Percentiles rank a stretch among this genome's conserved stretches.
Conservation (phyloP, 129 eudicot genomes). For the Apium graveolens region DNA sequence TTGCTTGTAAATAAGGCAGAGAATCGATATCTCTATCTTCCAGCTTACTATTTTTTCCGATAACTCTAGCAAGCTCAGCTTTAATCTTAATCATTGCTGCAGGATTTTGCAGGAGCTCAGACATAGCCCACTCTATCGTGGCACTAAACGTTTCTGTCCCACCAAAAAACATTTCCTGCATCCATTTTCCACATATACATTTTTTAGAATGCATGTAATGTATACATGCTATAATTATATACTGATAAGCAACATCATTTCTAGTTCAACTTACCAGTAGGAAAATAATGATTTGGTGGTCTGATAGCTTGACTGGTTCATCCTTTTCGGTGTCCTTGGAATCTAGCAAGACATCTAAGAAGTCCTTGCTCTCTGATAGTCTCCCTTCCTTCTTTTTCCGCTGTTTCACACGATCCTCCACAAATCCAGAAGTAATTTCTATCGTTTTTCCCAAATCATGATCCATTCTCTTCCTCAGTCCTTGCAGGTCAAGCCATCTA, state of each 20-base stretch:
- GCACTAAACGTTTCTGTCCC: neutral
- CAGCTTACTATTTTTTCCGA: neutral
- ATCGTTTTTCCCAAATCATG: neutral
- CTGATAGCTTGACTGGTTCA: constrained; percentile 6
- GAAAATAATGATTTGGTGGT: neutral
- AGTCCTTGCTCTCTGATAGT: neutral
- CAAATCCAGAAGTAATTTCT: constrained; percentile 5
- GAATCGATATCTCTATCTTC: neutral
- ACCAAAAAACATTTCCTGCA: constrained; percentile 4
- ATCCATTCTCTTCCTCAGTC: constrained; percentile 4
- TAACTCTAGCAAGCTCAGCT: neutral
- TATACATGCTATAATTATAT: neutral
- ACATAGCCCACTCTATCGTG: constrained; percentile 4
- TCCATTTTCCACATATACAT: neutral
- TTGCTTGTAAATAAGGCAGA: constrained; percentile 5
- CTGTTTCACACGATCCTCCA: neutral
- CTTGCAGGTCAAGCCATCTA: constrained; percentile 16
- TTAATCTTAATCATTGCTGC: neutral
- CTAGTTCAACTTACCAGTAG: constrained; percentile 7
- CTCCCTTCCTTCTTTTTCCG: neutral
- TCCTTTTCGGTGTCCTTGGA: neutral
- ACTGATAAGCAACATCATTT: neutral
- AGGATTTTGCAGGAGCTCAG: neutral
- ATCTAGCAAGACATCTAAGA: constrained; percentile 8
- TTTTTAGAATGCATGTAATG: neutral